Percentiles rank a stretch among this genome's conserved stretches.
These are phyloP conservation scores for Arthrobotrys iridis DNA, from an alignment of 2,329 filamentous ascomycete genomes.

Conservation along the genomic window DNA sequence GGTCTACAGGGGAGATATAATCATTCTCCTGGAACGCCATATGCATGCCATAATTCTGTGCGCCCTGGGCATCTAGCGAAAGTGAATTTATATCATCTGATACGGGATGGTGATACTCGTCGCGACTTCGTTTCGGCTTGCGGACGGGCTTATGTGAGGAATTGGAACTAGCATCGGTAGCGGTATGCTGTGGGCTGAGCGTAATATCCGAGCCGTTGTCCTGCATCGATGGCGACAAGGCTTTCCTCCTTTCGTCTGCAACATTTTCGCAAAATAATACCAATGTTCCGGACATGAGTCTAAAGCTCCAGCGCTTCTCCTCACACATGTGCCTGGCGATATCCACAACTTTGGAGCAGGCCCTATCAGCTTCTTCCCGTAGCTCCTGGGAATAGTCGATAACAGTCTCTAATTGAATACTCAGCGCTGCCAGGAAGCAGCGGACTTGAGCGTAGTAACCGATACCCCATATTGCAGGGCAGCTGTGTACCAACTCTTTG, in stretches of 20 bases:
- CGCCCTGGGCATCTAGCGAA: slow-evolving; percentile 11
- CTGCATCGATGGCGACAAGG: slow-evolving; percentile 41
- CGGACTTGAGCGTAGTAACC: slow-evolving; percentile 56
- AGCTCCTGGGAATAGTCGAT: slow-evolving; percentile 54
- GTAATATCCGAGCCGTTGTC: slow-evolving; percentile 36
- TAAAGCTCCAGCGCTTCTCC: slow-evolving; percentile 56
- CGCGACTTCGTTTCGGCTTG: slow-evolving; percentile 18
- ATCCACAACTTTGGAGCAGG: slow-evolving; percentile 54
- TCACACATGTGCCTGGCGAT: slow-evolving; percentile 56
- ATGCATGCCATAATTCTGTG: slow-evolving; percentile 17
- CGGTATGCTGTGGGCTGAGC: slow-evolving; percentile 23
- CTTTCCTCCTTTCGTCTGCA: slow-evolving; percentile 35
- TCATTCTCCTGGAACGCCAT: slow-evolving; percentile 30
- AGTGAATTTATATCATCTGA: slow-evolving; percentile 23
- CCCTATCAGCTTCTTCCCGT: slow-evolving; percentile 44
- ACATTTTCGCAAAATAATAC: slow-evolving; percentile 54
- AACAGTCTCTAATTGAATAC: slow-evolving; percentile 55
- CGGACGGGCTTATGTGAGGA: slow-evolving; percentile 26
- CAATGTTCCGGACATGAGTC: slow-evolving; percentile 55
- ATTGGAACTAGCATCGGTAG: slow-evolving; percentile 21
- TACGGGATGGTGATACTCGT: slow-evolving; percentile 11
- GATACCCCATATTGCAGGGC: slow-evolving; percentile 56
- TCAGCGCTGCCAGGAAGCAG: slow-evolving; percentile 56
- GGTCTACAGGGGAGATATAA: slow-evolving; percentile 21
- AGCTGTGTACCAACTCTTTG: slow-evolving; percentile 55